phyloP scores from a whole-genome alignment of 371 early-diverging fungal genomes.

The Paramicrosporidium saccamoebae region DNA sequence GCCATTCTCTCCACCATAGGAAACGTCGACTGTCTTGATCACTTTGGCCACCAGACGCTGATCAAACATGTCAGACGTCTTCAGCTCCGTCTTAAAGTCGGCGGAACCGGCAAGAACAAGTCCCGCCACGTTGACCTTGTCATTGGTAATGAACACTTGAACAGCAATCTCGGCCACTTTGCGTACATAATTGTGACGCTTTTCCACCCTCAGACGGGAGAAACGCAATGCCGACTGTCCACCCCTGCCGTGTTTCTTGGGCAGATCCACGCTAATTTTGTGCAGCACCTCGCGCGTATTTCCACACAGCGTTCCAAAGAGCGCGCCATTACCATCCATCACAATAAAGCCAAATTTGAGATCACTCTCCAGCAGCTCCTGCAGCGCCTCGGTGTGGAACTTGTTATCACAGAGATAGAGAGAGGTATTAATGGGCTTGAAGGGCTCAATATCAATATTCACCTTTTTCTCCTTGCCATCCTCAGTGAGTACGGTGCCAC shows the following conservation, averaged over 20 bases:
- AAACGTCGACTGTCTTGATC: conserved; percentile 74
- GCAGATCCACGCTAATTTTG: conserved; percentile 80
- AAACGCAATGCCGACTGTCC: conserved; percentile 99
- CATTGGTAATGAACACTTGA: conserved; percentile 63
- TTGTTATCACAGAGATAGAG: conserved; percentile 98
- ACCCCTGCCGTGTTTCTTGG: conserved; percentile 99
- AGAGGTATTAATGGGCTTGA: conserved; percentile 97
- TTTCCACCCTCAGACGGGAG: conserved; percentile 93
- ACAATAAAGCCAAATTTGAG: conserved; percentile 95
- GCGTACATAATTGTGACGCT: conserved; percentile 93
- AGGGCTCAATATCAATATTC: conserved; percentile 94
- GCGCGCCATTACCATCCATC: conserved; percentile 94
- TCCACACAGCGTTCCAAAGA: conserved; percentile 92
- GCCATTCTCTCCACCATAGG: conserved; percentile 97
- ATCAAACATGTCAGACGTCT: conserved; percentile 79
- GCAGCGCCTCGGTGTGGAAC: conserved; percentile 90
- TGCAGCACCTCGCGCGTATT: conserved; percentile 88
- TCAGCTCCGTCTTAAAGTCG: conserved; percentile 91
- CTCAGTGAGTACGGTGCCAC: conserved; percentile 89
- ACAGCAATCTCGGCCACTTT: conserved; percentile 91
- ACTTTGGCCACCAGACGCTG: conserved; percentile 58
- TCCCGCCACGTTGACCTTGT: conserved; percentile 72
- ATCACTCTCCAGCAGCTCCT: conserved; percentile 78
- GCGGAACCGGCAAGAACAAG: conserved; percentile 89
- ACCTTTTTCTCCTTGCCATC: conserved; percentile 98